Conservation (phyloP, 2,329 filamentous ascomycete genomes). For the Dactylella cylindrospora region DNA sequence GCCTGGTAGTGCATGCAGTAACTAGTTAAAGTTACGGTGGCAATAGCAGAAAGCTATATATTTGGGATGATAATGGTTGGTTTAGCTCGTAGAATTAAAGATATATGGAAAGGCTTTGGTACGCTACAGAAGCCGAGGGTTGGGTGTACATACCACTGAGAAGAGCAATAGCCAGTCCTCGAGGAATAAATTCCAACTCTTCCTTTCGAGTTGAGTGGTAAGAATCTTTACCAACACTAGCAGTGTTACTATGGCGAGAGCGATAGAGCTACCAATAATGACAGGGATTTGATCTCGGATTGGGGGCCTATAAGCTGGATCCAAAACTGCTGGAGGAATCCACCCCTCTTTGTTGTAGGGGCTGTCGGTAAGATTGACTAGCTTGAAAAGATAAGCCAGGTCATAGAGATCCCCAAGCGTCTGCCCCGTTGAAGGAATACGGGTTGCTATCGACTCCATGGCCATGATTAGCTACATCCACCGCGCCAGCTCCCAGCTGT, state of each 20-base stretch:
- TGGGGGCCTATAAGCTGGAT: neutral
- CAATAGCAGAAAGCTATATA: neutral
- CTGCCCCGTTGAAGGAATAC: constrained; percentile 2
- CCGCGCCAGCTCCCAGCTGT: too few relatives aligned
- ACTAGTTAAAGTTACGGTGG: neutral
- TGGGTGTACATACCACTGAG: neutral
- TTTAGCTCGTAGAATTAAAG: too few relatives aligned
- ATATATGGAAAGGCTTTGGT: too few relatives aligned
- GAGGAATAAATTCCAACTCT: neutral
- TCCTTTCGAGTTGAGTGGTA: neutral
- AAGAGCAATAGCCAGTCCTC: constrained; percentile 9
- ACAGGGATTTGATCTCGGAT: neutral
- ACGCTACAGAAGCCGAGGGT: neutral
- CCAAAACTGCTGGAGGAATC: neutral
- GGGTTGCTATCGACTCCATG: too few relatives aligned
- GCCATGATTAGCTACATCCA: too few relatives aligned
- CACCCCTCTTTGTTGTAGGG: neutral
- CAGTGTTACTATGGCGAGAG: neutral
- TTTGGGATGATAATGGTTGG: too few relatives aligned
- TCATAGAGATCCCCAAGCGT: constrained; percentile 5
- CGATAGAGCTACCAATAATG: neutral
- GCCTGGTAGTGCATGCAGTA: neutral
- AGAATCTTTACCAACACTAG: neutral
- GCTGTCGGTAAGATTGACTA: constrained; percentile 3
- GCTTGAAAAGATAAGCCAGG: neutral